Evolutionary conservation across 169 alveolate genomes (phyloP).

Genomic region (Cyclospora cayetanensis): DNA sequence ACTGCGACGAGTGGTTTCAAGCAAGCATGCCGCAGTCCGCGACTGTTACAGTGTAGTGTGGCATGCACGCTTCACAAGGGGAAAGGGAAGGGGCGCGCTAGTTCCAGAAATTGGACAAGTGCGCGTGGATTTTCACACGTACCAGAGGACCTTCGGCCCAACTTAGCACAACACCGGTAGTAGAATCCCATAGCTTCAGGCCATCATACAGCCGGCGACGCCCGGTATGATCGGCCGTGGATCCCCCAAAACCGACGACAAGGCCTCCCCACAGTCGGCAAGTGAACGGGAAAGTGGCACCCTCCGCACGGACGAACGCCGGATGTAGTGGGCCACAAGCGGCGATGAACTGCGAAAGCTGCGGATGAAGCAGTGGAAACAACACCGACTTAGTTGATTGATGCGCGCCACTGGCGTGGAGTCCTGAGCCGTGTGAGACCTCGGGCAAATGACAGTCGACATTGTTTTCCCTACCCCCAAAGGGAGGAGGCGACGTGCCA

Average conservation of each 20-base stretch:
- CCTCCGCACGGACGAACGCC: slow-evolving; percentile 61
- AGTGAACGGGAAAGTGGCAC: slow-evolving; percentile 28
- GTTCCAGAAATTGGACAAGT: too few relatives aligned
- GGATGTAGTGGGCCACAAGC: slow-evolving; percentile 71
- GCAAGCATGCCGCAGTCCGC: too few relatives aligned
- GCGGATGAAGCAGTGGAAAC: slow-evolving; percentile 60
- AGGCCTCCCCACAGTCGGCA: slow-evolving; percentile 71
- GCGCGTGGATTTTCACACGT: neutral
- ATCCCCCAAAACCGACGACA: slow-evolving; percentile 70
- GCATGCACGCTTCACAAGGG: too few relatives aligned
- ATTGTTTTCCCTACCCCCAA: neutral
- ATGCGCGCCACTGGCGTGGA: neutral
- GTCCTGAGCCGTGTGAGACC: neutral
- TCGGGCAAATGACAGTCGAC: neutral
- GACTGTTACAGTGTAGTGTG: too few relatives aligned
- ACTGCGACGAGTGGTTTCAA: too few relatives aligned
- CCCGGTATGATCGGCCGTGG: slow-evolving; percentile 49
- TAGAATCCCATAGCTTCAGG: slow-evolving; percentile 69
- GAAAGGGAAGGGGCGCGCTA: too few relatives aligned
- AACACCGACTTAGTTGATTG: neutral
- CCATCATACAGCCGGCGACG: slow-evolving; percentile 58
- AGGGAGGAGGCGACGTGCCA: neutral
- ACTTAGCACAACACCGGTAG: slow-evolving; percentile 70
- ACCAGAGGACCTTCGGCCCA: slow-evolving; percentile 70
- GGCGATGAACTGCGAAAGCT: slow-evolving; percentile 63